phyloP scores from a whole-genome alignment of 176 grass and related monocot species.

The Zea luxurians region DNA sequence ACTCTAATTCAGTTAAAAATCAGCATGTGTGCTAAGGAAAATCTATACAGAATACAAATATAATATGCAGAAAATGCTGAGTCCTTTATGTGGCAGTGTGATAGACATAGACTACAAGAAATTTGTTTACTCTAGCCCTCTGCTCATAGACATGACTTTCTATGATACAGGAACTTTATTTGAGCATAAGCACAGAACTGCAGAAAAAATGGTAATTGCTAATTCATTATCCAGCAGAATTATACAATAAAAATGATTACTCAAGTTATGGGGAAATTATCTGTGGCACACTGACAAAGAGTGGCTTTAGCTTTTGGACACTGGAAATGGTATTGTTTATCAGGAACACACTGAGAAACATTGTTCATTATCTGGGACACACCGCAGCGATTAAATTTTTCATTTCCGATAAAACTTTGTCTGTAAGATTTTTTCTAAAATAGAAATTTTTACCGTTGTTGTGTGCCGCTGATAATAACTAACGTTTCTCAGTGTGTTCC shows the following conservation, averaged over 20 bases:
- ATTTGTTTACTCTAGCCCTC: background rate
- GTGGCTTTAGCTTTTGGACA: too few species aligned
- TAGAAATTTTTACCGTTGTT: too few species aligned
- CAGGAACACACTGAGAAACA: too few species aligned
- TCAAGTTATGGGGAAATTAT: too few species aligned
- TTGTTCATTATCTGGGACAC: too few species aligned
- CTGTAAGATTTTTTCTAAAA: too few species aligned
- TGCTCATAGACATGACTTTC: constrained; percentile 3
- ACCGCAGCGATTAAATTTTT: too few species aligned
- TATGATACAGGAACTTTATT: constrained; percentile 14
- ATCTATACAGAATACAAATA: constrained; percentile 15
- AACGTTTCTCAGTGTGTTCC: too few species aligned
- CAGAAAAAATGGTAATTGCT: background rate
- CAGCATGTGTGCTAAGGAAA: background rate
- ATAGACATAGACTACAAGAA: background rate
- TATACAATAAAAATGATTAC: background rate
- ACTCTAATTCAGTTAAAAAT: constrained; percentile 26
- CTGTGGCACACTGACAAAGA: too few species aligned
- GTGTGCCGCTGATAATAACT: too few species aligned
- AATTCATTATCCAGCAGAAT: background rate
- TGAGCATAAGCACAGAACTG: background rate
- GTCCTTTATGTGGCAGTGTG: background rate
- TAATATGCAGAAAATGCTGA: constrained; percentile 22
- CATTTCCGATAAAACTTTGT: too few species aligned
- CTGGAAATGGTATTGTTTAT: background rate